Base-by-base conservation (phyloP, 768 basidiomycete species). In the Mycena sanguinolenta region DNA sequence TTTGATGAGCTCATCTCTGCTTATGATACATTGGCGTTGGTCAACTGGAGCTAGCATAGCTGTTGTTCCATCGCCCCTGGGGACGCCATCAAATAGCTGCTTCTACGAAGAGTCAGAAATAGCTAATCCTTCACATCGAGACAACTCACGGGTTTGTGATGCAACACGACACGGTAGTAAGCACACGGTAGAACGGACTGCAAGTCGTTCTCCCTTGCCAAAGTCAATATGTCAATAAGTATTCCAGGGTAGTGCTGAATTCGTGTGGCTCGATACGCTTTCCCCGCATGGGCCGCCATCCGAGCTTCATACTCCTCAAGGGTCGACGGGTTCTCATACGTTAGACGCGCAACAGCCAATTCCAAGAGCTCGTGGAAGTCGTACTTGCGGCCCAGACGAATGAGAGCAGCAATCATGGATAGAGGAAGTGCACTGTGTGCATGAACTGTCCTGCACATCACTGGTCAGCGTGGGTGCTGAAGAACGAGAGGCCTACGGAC, bases 371-470 rank as follows among this genome's bases (percentile, higher is more conserved):
- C 42, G 21, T 17, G 4, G 44, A 60, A 60, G 9, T 49, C 44
- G 12, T 60, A 60, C 42, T 60, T 60, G 44, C 30, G 19, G 3
- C 59, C 59, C 13, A 60, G 19, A 6, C 59, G 59, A 23, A 49
- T n/a, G 3, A 60, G 34, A 8, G 53, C 42, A 1, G 14, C 30
- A 19, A 60, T 17, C 6, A n/a, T 30, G 1, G 44, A 7, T 5
- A 60, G n/a, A 3, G 59, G 59, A 14, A 60, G 30, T 6, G 59
- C 44, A 1, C 25, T 13, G 4, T 59, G 55, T 9, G 36, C 27
- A 9, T 42, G 58, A 19, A 44, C n/a, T 17, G 39, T 59, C 17
- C 58, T 59, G 39, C 19, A 17, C 53, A 6, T 55, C 32, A 10
- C 25, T 23, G 13, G 23, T 52, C 13, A 52, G 50, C 50, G 16